Evolutionary conservation across 768 basidiomycete genomes (phyloP).

Genomic region (Hortiboletus campestris): DNA sequence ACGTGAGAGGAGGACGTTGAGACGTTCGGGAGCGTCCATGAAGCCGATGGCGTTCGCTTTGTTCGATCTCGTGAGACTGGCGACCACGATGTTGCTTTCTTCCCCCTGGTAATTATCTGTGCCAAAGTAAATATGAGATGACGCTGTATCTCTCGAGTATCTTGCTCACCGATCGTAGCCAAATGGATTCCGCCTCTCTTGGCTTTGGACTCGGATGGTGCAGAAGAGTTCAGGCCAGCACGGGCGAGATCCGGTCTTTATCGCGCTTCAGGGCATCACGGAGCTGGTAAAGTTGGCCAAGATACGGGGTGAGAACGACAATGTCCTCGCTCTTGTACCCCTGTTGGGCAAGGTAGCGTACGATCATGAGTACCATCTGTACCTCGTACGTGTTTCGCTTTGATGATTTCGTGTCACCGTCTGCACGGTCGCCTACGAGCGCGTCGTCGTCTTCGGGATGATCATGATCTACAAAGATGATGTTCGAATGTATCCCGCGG

Average conservation of each 20-base stretch:
- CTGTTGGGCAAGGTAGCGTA: constrained; percentile 64
- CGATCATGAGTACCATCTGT: constrained; percentile 61
- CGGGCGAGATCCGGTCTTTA: constrained; percentile 57
- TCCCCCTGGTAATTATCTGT: constrained; percentile 75
- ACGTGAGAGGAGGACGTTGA: constrained; percentile 70
- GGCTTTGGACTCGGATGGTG: constrained; percentile 39
- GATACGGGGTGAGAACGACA: constrained; percentile 69
- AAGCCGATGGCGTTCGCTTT: constrained; percentile 56
- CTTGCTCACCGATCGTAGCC: constrained; percentile 56
- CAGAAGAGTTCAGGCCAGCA: constrained; percentile 36
- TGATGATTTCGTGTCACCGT: constrained; percentile 46
- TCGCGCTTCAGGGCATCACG: constrained; percentile 42
- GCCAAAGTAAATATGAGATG: not conserved
- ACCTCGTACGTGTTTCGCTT: constrained; percentile 63
- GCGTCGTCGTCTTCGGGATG: constrained; percentile 51
- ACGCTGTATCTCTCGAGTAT: not conserved
- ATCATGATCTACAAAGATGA: constrained; percentile 61
- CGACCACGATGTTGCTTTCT: constrained; percentile 64
- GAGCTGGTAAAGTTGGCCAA: constrained; percentile 58
- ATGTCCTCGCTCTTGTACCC: constrained; percentile 61
- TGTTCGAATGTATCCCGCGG: constrained; percentile 52
- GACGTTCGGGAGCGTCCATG: constrained; percentile 63
- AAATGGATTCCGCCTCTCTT: constrained; percentile 40
- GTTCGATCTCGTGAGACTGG: constrained; percentile 60
- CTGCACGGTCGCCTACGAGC: constrained; percentile 42